Evolutionary conservation across 164 flowering plant genomes (phyloP).

Genomic region (Pachysandra terminalis): DNA sequence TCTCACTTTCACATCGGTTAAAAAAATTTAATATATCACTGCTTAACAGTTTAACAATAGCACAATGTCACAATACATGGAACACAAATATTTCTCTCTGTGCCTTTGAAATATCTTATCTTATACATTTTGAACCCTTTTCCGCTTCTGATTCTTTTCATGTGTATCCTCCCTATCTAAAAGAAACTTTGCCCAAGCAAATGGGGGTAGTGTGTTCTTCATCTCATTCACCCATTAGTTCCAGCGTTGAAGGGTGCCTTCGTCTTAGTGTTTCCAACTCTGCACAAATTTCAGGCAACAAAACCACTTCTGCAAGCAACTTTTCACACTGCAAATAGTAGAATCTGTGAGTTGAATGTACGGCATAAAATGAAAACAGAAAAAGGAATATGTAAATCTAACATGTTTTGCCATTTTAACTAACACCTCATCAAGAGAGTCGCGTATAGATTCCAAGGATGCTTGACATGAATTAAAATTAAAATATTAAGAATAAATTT

Average conservation of each 20-base stretch:
- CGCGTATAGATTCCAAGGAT: slow-evolving; percentile 94
- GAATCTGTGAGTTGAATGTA: background rate
- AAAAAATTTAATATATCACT: too few species aligned
- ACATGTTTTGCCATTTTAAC: slow-evolving; percentile 96
- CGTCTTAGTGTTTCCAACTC: slow-evolving; percentile 90
- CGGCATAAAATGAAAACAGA: background rate
- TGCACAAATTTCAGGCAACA: slow-evolving; percentile 73
- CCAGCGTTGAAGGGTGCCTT: slow-evolving; percentile 92
- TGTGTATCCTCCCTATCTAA: too few species aligned
- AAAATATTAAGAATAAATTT: background rate
- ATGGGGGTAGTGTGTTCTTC: slow-evolving; percentile 39
- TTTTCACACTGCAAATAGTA: slow-evolving; percentile 73
- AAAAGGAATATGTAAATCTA: slow-evolving; percentile 5
- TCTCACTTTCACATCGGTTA: too few species aligned
- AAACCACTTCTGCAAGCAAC: slow-evolving; percentile 60
- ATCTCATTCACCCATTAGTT: slow-evolving; percentile 99
- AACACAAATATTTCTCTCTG: too few species aligned
- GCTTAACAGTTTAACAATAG: too few species aligned
- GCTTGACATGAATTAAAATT: slow-evolving; percentile 36
- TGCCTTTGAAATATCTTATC: too few species aligned
- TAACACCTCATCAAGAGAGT: slow-evolving; percentile 93
- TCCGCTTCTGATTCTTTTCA: too few species aligned
- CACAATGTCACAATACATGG: too few species aligned
- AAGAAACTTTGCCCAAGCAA: background rate
- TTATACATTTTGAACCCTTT: too few species aligned